A percentile compares a stretch with the other conserved stretches of the same genome.
These are phyloP conservation scores for Fistulifera solaris DNA, from an alignment of 108 stramenopile genomes.

Conservation along the genomic window DNA sequence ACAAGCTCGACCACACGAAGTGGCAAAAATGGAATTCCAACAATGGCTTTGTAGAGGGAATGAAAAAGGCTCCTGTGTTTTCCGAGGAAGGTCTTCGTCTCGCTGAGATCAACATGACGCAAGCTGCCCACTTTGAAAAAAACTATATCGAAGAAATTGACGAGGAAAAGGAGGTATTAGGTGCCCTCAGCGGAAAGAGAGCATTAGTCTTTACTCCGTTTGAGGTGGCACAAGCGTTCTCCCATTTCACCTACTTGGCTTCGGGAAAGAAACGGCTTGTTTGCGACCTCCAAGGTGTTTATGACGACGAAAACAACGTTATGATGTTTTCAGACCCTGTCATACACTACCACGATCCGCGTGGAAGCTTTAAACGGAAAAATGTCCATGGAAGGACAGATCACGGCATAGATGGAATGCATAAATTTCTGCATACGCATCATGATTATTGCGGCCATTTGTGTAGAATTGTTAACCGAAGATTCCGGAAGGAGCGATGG, in stretches of 20 bases:
- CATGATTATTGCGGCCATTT: too few species aligned
- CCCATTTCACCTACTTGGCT: constrained; percentile 20
- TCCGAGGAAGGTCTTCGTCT: too few species aligned
- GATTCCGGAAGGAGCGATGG: too few species aligned
- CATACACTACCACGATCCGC: constrained; percentile 19
- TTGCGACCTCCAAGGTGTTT: constrained; percentile 28
- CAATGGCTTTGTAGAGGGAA: constrained; percentile 22
- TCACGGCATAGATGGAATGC: constrained; percentile 18
- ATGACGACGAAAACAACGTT: constrained; percentile 7
- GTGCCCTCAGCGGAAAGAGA: background rate
- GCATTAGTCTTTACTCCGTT: constrained; percentile 1
- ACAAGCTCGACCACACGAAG: constrained; percentile 23
- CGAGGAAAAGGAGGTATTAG: constrained; percentile 3
- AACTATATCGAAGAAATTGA: background rate
- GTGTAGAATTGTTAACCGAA: too few species aligned
- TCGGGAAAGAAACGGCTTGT: constrained; percentile 14
- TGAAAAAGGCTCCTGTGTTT: constrained; percentile 20
- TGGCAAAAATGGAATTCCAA: constrained; percentile 60
- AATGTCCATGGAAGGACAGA: constrained; percentile 22
- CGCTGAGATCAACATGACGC: constrained; percentile 23
- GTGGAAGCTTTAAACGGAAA: constrained; percentile 2
- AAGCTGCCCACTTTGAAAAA: background rate
- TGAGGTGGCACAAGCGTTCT: constrained; percentile 29
- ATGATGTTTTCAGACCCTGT: too few species aligned
- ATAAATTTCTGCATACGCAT: constrained; percentile 21